Percentiles rank a stretch among this genome's conserved stretches.
phyloP scores from a whole-genome alignment of 352 stramenopile genomes.

The Globisporangium rhizosaccharum region DNA sequence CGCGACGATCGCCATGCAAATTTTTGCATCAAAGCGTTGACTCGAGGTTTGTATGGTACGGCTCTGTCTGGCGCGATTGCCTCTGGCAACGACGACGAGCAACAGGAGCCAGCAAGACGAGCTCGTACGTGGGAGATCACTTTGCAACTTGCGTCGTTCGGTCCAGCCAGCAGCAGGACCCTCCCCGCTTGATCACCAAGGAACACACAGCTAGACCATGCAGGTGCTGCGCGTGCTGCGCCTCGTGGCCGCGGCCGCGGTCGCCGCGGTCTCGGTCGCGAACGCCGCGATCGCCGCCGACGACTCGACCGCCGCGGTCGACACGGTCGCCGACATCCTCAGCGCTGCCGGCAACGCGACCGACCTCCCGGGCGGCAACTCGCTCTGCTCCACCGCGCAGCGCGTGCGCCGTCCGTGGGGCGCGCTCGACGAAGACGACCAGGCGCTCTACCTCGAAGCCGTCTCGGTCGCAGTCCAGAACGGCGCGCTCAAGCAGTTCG shows the following conservation, averaged over 20 bases:
- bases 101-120: too few relatives aligned
- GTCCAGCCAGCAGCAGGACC: too few relatives aligned
- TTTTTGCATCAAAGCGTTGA: too few relatives aligned
- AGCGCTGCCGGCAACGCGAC: conserved; percentile 34
- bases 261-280: conserved; percentile 7
- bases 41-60: too few relatives aligned
- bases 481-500: conserved; percentile 43
- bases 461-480: conserved; percentile 29
- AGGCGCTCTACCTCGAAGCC: conserved; percentile 57
- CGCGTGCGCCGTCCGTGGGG: conserved; percentile 58
- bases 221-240: conserved; percentile 13
- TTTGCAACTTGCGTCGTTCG: neutral
- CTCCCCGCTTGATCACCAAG: neutral
- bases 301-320: neutral
- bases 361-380: conserved; percentile 46
- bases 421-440: conserved; percentile 29
- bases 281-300: conserved; percentile 1
- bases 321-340: conserved; percentile 24
- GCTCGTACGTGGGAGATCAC: too few relatives aligned
- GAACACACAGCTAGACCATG: conserved; percentile 1
- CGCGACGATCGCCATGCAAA: too few relatives aligned
- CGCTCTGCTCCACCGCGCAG: conserved; percentile 20
- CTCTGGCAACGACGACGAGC: too few relatives aligned
- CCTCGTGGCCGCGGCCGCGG: conserved; percentile 5
- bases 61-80: too few relatives aligned